These are phyloP conservation scores for Zalaria obscura DNA, from an alignment of 2,329 filamentous ascomycete genomes.

Conservation along the genomic window DNA sequence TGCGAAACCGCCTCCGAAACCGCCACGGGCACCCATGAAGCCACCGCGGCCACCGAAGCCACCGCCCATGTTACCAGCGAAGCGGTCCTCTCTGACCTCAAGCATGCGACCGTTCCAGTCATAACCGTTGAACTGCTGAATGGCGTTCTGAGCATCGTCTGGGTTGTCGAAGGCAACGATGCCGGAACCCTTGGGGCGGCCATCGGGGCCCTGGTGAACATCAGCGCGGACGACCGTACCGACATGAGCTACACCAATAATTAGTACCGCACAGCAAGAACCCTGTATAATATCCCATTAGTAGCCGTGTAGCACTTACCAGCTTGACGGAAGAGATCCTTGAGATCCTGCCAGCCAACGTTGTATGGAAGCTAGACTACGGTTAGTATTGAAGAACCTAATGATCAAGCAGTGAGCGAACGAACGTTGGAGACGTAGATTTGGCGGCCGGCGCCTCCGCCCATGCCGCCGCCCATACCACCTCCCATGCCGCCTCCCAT, in stretches of 20 bases:
- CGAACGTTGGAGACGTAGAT: constrained; percentile 97
- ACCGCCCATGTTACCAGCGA: constrained; percentile 46
- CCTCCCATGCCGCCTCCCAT: constrained; percentile 27
- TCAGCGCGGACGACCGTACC: constrained; percentile 86
- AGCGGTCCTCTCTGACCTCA: constrained; percentile 93
- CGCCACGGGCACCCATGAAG: constrained; percentile 19
- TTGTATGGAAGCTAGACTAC: constrained; percentile 75
- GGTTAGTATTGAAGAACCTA: constrained; percentile 15
- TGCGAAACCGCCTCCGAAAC: constrained; percentile 16
- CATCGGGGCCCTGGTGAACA: constrained; percentile 82
- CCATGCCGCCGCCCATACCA: constrained; percentile 32
- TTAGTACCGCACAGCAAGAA: constrained; percentile 14
- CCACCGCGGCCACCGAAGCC: constrained; percentile 25
- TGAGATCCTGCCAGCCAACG: constrained; percentile 96
- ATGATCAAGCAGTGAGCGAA: constrained; percentile 22
- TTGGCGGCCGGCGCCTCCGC: constrained; percentile 58
- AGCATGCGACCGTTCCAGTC: constrained; percentile 92
- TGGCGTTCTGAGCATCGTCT: constrained; percentile 89
- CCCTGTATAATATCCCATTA: constrained; percentile 5
- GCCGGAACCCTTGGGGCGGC: constrained; percentile 88
- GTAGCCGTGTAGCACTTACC: constrained; percentile 49
- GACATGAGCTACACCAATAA: constrained; percentile 27
- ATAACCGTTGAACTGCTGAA: constrained; percentile 95
- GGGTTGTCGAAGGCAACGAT: constrained; percentile 93
- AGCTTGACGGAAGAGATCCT: constrained; percentile 96